phyloP scores from a whole-genome alignment of 495 filamentous ascomycete genomes.

The Podospora comata region DNA sequence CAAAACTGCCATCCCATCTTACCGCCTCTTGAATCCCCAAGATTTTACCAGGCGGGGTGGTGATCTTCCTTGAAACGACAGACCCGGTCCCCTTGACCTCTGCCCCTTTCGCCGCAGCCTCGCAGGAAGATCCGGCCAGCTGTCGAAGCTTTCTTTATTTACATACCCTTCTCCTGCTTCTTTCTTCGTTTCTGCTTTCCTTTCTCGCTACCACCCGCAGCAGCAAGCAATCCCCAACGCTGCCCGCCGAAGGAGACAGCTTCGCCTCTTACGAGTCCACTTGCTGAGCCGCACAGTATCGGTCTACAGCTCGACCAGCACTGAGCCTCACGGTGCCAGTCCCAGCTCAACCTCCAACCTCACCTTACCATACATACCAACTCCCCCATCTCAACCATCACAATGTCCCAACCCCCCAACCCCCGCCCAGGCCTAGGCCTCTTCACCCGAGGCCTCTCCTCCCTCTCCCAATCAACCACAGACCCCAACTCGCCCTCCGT shows the following conservation, averaged over 20 bases:
- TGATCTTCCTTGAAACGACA: not conserved
- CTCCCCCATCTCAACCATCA: not conserved
- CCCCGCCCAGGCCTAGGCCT: conserved; percentile 42
- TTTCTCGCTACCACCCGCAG: not conserved
- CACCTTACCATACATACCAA: not conserved
- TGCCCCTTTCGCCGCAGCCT: conserved; percentile 6
- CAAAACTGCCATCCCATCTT: not conserved
- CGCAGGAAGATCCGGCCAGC: not conserved
- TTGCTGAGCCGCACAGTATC: no score
- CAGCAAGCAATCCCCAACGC: not conserved
- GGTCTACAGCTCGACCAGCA: no score
- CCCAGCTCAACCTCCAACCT: not conserved
- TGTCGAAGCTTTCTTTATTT: not conserved
- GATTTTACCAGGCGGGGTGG: not conserved
- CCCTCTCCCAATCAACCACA: conserved; percentile 45
- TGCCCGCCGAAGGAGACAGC: not conserved
- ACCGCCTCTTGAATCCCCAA: no score
- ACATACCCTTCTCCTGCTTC: not conserved
- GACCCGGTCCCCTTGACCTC: not conserved
- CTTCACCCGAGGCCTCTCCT: conserved; percentile 54
- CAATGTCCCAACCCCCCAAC: conserved; percentile 5
- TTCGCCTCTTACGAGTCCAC: not conserved
- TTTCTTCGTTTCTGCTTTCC: not conserved
- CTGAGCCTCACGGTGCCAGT: no score
- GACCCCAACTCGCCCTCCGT: conserved; percentile 49